Base-by-base conservation (phyloP, 2,329 filamentous ascomycete genomes). In the Metarhizium brunneum region DNA sequence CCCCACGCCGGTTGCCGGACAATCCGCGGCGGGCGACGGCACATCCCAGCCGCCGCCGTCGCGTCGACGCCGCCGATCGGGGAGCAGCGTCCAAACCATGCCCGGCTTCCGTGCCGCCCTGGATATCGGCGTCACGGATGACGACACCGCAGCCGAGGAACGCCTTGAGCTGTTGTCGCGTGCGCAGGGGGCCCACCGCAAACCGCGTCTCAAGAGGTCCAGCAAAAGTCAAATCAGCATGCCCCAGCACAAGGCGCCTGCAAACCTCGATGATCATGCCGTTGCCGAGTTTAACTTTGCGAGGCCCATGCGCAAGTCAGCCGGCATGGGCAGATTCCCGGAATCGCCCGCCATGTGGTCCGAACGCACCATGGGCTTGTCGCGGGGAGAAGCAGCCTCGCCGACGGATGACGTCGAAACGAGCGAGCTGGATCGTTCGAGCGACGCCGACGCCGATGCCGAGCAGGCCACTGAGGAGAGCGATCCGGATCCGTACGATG, bases 41-140 rank as follows among this genome's bases (percentile, higher is more conserved):
- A 16, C 60, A 53, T 65, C 32, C 69, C 67, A 56, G 66, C 69
- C 48, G 6, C 32, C 32, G 6, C 25, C 25, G 32, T 35, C 68
- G 25, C 71, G 7, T 68, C 74, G 54, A 32, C 74, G 80, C 3
- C 71, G 79, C 25, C 77, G 74, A 1, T 82, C 79, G 0, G 78
- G 73, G 4, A 75, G 78, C 47, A 81, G 74, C 58, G 62, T 82
- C 1, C 71, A 73, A 42, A 65, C 74, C 10, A 57, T 71, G 7
- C 68, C 69, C 0, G 70, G 70, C 25, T 65, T 66, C 18, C 71
- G 69, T 32, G 55, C 71, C 11, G 58, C 71, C 3, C 64, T 71
- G 0, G 73, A 76, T 13, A 66, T 69, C 16, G 69, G 65, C 3
- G 60, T 76, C 4, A 76, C 74, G 4, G 73, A 76, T 48, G 72